Base-by-base conservation (phyloP, 1,139 yeast species). In the Zygosaccharomyces sapae region DNA sequence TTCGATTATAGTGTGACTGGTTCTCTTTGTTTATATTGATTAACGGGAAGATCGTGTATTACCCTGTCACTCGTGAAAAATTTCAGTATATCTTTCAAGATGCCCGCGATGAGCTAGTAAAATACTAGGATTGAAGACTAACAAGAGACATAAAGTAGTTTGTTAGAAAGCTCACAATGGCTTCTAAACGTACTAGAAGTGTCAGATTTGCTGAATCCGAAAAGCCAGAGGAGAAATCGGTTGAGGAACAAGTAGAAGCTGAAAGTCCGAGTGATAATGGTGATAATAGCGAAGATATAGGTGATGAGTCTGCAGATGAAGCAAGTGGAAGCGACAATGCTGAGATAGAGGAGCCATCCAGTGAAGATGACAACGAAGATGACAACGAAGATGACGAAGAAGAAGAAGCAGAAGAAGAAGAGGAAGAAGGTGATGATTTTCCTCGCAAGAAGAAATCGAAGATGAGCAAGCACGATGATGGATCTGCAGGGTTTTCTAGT, bases 401-500 rank as follows among this genome's bases (percentile, higher is more conserved):
- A 24, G 66, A 53, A 13, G 66, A 55, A 24, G 65, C 59, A 7
- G 70, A 59, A n/a, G n/a, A n/a, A n/a, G n/a, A n/a, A n/a, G n/a
- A n/a, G 4, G 70, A 61, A 3, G 66, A 61, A 3, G 75, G 68
- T 35, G 76, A 70, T 12, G 72, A 70, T 18, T 62, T 73, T 20
- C 82, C 83, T 16, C 70, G 66, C 46, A 73, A 69, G 62, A 70
- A 67, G 57, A 73, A 71, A 62, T 79, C 81, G 53, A 79, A 76
- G 64, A 78, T 75, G 64, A 74, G 76, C 56, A 76, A 73, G 46
- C 70, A 70, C 33, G 83, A 76, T 51, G 87, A 82, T 62, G 94
- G 89, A 10, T 78, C 89, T 1, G 81, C 73, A 46, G 75, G 82
- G 3, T 90, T 92, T 62, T 86, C 96, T 8, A 75, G 69, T 49